Conservation (phyloP, 352 stramenopile species). For the Globisporangium acanthophoron region DNA sequence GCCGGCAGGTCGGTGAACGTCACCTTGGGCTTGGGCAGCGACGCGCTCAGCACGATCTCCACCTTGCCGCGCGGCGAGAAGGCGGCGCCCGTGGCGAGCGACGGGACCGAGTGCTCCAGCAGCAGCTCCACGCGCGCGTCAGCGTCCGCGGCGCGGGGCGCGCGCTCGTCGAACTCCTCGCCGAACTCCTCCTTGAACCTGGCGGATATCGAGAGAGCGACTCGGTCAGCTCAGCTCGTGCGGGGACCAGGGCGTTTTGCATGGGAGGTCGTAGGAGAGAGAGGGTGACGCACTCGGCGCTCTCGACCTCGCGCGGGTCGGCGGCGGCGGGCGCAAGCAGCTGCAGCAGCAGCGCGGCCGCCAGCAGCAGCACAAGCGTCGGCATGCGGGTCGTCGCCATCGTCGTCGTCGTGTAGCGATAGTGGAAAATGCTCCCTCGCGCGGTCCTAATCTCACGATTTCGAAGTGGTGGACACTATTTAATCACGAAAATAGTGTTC, state of each 20-base stretch:
- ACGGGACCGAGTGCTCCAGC: conserved; percentile 58
- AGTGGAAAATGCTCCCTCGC: neutral
- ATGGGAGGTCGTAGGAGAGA: conserved; percentile 2
- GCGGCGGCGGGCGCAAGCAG: conserved; percentile 11
- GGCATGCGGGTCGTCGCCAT: conserved; percentile 21
- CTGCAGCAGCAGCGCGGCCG: conserved; percentile 26
- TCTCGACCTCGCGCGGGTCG: conserved; percentile 59
- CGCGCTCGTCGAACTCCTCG: conserved; percentile 54
- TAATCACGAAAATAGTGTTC: neutral
- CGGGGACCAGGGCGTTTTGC: conserved; percentile 4
- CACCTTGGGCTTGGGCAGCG: conserved; percentile 54
- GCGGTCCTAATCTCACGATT: too few relatives aligned
- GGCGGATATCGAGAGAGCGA: neutral
- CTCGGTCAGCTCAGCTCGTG: too few relatives aligned
- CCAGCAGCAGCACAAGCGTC: conserved; percentile 23
- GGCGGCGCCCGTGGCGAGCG: conserved; percentile 3
- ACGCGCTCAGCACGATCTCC: conserved; percentile 49
- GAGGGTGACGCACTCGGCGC: conserved; percentile 38
- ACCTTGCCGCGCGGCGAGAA: conserved; percentile 54
- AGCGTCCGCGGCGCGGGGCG: conserved; percentile 21
- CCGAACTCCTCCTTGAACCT: conserved; percentile 69
- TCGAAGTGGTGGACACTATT: too few relatives aligned
- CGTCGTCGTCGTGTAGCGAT: conserved; percentile 10
- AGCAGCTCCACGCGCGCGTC: conserved; percentile 51
- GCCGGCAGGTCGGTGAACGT: conserved; percentile 44